Base-by-base conservation (phyloP, 352 stramenopile species). In the Pythium myriotylum region DNA sequence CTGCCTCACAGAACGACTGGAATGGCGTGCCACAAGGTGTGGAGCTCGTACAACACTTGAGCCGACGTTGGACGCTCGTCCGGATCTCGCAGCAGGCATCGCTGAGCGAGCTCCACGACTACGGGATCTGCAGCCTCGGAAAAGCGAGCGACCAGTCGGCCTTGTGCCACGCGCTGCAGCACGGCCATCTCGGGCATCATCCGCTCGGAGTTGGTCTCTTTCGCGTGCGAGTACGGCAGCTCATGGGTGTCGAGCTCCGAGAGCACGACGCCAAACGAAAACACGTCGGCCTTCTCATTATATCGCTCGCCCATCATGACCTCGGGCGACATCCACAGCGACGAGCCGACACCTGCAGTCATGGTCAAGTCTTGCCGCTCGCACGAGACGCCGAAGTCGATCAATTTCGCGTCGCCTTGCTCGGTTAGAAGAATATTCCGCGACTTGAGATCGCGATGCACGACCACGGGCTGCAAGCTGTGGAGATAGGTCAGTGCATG, bases 181-280 rank as follows among this genome's bases (percentile, higher is more conserved):
- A 68, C 23, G 19, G 47, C 62, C 13, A 39, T 37, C 14, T 65
- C 33, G 1, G 40, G 16, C 10, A 60, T 27, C 27, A 19, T n/a
- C 2, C 23, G 48, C 8, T 35, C 20, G 1, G 37, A 33, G 6
- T 19, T 40, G 8, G 47, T 24, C 7, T 65, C 48, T 12, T 24
- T 22, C 3, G 47, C 67, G 40, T 73, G 53, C 1, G 64, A 37
- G 32, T 76, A 81, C 37, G 69, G 69, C 26, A 74, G 48, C 19
- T 37, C 45, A 43, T 76, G 69, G 2, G 61, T 49, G 33, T 76
- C 72, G 8, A 74, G 26, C 10, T 77, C 68, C 0, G 56, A 75
- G 19, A 95, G 69, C 53, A 95, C 83, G 52, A 93, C 84, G 54
- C 84, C 86, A 45, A 90, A 94, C 62, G 84, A 94, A 75, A 90